These are phyloP conservation scores for Volvox reticuliferus DNA, from an alignment of 139 green algal species.

Conservation along the genomic window DNA sequence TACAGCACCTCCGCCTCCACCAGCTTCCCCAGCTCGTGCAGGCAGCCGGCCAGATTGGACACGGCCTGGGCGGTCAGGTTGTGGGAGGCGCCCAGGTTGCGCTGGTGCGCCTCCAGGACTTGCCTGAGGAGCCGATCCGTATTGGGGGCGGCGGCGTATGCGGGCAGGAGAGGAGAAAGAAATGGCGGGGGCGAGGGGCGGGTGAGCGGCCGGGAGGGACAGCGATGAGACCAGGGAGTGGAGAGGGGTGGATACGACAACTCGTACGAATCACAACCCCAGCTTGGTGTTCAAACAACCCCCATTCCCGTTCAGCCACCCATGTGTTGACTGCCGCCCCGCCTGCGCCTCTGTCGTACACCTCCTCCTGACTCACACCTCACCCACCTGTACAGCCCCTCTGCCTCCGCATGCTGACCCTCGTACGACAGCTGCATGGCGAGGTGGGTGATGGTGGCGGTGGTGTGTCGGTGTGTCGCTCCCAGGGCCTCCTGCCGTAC, in stretches of 20 bases:
- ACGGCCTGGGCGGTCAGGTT: slow-evolving; percentile 3
- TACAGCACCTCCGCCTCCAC: slow-evolving; percentile 10
- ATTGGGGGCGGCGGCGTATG: not conserved
- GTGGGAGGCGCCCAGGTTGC: not conserved
- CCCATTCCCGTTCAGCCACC: too few relatives aligned
- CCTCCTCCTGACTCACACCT: not conserved
- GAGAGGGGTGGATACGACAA: not conserved
- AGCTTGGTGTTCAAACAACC: too few relatives aligned
- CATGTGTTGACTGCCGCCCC: too few relatives aligned
- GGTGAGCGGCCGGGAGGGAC: not conserved
- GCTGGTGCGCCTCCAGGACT: not conserved
- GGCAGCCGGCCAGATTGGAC: slow-evolving; percentile 23
- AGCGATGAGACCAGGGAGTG: not conserved
- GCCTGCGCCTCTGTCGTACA: not conserved
- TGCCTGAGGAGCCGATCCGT: not conserved
- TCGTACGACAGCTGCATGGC: slow-evolving; percentile 26
- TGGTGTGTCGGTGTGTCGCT: not conserved
- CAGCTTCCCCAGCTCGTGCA: slow-evolving; percentile 22
- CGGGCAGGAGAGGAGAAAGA: not conserved
- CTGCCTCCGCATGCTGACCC: not conserved
- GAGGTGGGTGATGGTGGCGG: slow-evolving; percentile 19
- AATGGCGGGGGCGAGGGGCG: not conserved
- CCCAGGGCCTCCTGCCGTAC: not conserved
- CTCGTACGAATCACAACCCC: too few relatives aligned
- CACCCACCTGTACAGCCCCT: slow-evolving; percentile 10